phyloP scores from a whole-genome alignment of 2,329 filamentous ascomycete species.

The Colletotrichum sp. region DNA sequence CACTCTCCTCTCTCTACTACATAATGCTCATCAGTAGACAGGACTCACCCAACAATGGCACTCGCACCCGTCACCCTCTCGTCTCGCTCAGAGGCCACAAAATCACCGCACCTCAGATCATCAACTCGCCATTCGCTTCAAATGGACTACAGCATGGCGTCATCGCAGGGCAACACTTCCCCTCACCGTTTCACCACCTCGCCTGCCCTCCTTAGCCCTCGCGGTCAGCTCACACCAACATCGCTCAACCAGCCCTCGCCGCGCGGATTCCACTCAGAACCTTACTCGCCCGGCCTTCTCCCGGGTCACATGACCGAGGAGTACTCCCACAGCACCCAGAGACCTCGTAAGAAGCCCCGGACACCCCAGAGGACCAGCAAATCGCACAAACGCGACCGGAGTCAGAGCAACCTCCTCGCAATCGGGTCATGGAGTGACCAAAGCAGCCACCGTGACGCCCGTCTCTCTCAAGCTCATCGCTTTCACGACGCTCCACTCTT shows the following conservation, averaged over 20 bases:
- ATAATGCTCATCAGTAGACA: background rate
- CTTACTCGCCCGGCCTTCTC: background rate
- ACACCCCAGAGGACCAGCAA: background rate
- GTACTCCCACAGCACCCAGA: background rate
- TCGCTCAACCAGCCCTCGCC: background rate
- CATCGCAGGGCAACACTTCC: background rate
- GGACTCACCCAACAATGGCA: background rate
- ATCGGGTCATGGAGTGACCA: slow-evolving; percentile 8
- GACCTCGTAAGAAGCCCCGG: background rate
- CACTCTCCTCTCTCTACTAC: background rate
- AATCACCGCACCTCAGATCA: background rate
- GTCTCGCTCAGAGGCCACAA: background rate
- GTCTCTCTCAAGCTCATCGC: background rate
- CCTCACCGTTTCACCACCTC: background rate
- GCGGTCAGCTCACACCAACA: background rate
- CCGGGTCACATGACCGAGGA: background rate
- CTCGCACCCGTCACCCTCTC: background rate
- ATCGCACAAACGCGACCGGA: background rate
- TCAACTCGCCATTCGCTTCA: background rate
- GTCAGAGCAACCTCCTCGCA: background rate
- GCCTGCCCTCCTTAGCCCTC: background rate
- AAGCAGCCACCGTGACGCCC: background rate
- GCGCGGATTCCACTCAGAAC: background rate
- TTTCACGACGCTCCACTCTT: background rate
- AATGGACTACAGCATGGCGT: background rate